Conservation (phyloP, 2,329 filamentous ascomycete genomes). For the Claviceps humidiphila region DNA sequence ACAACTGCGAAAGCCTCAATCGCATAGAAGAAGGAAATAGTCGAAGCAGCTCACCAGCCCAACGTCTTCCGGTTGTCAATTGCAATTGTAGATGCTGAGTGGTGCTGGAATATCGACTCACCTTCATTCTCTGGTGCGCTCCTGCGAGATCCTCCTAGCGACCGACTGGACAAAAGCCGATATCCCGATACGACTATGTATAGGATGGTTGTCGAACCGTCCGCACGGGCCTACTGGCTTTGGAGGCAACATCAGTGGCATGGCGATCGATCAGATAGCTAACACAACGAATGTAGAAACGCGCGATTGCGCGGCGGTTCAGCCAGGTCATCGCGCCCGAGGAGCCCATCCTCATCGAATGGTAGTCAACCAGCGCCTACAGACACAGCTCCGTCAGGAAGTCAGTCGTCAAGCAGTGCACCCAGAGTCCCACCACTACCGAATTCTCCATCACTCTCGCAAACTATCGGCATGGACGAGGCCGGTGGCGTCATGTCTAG, state of each 20-base stretch:
- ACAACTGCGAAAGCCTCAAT: neutral
- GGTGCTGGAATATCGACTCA: neutral
- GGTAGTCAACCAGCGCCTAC: constrained; percentile 30
- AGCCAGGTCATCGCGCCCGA: constrained; percentile 35
- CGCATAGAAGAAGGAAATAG: neutral
- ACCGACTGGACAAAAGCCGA: neutral
- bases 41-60: neutral
- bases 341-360: constrained; percentile 37
- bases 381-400: constrained; percentile 31
- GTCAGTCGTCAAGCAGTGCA: constrained; percentile 38
- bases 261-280: constrained; percentile 1
- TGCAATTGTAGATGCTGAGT: neutral
- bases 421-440: constrained; percentile 49
- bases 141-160: neutral
- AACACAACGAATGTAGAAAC: constrained; percentile 30
- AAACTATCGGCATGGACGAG: constrained; percentile 57
- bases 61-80: neutral
- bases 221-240: neutral
- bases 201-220: neutral
- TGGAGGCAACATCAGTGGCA: neutral
- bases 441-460: constrained; percentile 49
- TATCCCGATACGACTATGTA: neutral
- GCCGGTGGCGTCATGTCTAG: constrained; percentile 32
- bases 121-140: neutral
- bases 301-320: constrained; percentile 45